Conservation (phyloP, 2,329 filamentous ascomycete species). For the Calycina herbarum region DNA sequence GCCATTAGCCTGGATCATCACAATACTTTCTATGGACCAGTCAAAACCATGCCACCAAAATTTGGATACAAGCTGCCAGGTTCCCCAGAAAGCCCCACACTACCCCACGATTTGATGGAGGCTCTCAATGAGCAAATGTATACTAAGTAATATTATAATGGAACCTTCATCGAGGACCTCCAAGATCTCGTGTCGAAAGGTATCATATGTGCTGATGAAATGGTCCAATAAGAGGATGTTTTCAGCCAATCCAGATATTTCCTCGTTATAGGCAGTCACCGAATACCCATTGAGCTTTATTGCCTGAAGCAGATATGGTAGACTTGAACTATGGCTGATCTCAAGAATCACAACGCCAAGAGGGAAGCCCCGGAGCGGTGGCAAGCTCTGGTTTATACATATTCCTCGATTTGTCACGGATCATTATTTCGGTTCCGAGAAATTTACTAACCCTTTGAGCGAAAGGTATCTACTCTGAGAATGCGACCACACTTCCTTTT, state of each 20-base stretch:
- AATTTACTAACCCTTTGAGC: background rate
- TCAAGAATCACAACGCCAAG: background rate
- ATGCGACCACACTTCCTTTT: conserved; percentile 2
- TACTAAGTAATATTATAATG: conserved; percentile 9
- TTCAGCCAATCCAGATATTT: background rate
- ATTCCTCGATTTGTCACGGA: background rate
- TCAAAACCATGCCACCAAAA: background rate
- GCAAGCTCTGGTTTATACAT: background rate
- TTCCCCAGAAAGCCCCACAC: conserved; percentile 14
- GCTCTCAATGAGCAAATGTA: background rate
- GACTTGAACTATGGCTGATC: conserved; percentile 5
- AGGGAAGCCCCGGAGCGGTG: background rate
- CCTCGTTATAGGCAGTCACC: conserved; percentile 6
- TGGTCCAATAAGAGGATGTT: background rate
- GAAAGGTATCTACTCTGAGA: background rate
- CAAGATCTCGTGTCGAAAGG: background rate
- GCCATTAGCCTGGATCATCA: background rate
- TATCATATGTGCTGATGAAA: background rate
- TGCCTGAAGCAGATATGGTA: conserved; percentile 5
- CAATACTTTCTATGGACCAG: too few species aligned
- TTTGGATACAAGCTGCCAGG: background rate
- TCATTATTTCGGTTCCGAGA: background rate
- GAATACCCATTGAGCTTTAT: background rate
- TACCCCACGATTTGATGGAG: background rate
- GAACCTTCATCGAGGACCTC: background rate